Percentiles rank a stretch among this genome's conserved stretches.
Evolutionary conservation across 129 eudicot genomes (phyloP).

Genomic region (Centaurea solstitialis): DNA sequence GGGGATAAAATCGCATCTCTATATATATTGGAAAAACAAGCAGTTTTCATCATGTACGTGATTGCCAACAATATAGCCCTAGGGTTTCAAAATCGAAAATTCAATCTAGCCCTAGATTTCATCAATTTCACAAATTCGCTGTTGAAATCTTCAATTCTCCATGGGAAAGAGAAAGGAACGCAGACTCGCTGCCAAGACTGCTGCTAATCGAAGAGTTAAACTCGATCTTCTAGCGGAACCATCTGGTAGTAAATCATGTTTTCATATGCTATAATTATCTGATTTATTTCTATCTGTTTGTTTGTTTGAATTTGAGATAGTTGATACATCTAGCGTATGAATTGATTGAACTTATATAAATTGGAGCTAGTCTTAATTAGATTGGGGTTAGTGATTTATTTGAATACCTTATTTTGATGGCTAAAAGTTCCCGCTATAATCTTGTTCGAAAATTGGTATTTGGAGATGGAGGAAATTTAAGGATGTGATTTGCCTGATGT

Average conservation of each 20-base stretch:
- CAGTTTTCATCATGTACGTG: no score
- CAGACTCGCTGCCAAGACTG: constrained; percentile 54
- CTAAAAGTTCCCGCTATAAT: background rate
- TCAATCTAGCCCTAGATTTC: background rate
- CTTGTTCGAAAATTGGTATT: background rate
- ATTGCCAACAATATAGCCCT: constrained; percentile 17
- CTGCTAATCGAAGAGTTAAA: constrained; percentile 83
- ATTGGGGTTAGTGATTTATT: background rate
- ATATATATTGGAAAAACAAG: background rate
- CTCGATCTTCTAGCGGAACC: constrained; percentile 97
- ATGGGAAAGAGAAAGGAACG: constrained; percentile 96
- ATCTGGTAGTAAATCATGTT: constrained; percentile 70
- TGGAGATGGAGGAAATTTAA: background rate
- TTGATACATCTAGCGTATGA: background rate
- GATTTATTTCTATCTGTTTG: background rate
- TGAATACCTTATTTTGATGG: background rate
- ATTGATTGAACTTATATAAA: background rate
- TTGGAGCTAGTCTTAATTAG: background rate
- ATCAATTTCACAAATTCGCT: background rate
- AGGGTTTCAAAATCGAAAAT: constrained; percentile 14
- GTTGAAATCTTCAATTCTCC: constrained; percentile 1
- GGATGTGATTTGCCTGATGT: background rate
- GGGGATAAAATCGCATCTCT: background rate
- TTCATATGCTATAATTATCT: background rate
- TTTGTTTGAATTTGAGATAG: background rate